Evolutionary conservation across 441 rosid genomes (phyloP).

Genomic region (Adansonia grandidieri): DNA sequence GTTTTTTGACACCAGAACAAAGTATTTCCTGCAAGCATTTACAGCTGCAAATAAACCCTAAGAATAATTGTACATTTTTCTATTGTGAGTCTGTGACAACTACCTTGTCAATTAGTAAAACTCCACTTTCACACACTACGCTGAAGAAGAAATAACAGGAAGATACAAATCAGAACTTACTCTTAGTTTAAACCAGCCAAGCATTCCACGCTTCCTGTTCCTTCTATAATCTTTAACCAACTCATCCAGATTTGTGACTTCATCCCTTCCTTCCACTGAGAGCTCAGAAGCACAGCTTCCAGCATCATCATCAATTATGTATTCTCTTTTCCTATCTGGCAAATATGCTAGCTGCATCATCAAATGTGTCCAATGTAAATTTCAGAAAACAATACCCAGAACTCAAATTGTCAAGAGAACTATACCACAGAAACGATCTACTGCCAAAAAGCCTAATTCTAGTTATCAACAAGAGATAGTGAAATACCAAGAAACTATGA

Average conservation of each 20-base stretch:
- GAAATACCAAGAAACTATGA: constrained; percentile 17
- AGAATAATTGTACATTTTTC: neutral
- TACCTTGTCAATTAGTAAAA: constrained; percentile 10
- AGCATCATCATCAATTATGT: constrained; percentile 60
- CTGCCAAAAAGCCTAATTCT: constrained; percentile 17
- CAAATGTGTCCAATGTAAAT: constrained; percentile 35
- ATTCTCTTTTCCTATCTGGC: constrained; percentile 79
- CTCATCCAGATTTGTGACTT: constrained; percentile 61
- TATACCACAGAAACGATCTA: constrained; percentile 16
- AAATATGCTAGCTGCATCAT: constrained; percentile 85
- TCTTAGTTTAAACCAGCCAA: constrained; percentile 88
- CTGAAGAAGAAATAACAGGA: constrained; percentile 24
- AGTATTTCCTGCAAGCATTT: too few relatives aligned
- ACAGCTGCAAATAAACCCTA: too few relatives aligned
- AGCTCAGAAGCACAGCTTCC: constrained; percentile 68
- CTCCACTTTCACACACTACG: constrained; percentile 9
- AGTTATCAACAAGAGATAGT: neutral
- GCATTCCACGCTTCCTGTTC: constrained; percentile 78
- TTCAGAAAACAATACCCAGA: constrained; percentile 29
- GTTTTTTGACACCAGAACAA: too few relatives aligned
- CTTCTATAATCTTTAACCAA: constrained; percentile 71
- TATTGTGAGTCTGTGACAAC: neutral
- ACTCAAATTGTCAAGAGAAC: constrained; percentile 27
- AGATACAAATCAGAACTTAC: constrained; percentile 43
- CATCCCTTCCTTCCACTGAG: constrained; percentile 63